Evolutionary conservation across 2,329 filamentous ascomycete genomes (phyloP).

Genomic region (Neonectria neomacrospora): DNA sequence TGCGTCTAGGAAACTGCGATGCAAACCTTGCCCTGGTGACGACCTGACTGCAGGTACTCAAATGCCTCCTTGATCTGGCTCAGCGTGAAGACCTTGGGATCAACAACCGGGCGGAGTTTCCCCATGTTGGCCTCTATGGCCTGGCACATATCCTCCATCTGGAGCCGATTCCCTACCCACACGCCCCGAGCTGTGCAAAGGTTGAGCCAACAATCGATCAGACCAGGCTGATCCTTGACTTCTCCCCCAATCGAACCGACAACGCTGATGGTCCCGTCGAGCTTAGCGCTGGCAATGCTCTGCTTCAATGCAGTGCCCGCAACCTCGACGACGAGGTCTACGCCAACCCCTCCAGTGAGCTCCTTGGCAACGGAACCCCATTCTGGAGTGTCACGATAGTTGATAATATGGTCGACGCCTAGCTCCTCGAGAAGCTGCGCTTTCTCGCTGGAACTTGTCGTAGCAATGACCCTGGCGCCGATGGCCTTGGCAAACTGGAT

Average conservation of each 20-base stretch:
- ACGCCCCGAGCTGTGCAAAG: slow-evolving; percentile 56
- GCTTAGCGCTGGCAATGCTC: slow-evolving; percentile 51
- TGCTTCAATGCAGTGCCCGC: slow-evolving; percentile 55
- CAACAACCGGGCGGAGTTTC: slow-evolving; percentile 56
- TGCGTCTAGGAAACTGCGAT: slow-evolving; percentile 34
- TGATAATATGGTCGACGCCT: slow-evolving; percentile 56
- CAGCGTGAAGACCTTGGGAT: slow-evolving; percentile 54
- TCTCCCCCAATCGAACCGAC: slow-evolving; percentile 43
- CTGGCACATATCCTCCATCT: slow-evolving; percentile 62
- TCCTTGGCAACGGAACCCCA: slow-evolving; percentile 54
- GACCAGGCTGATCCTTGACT: slow-evolving; percentile 1
- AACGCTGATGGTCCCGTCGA: slow-evolving; percentile 54
- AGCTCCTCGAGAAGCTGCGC: slow-evolving; percentile 50
- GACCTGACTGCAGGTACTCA: slow-evolving; percentile 48
- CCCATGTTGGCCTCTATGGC: slow-evolving; percentile 58
- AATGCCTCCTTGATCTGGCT: slow-evolving; percentile 56
- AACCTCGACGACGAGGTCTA: slow-evolving; percentile 58
- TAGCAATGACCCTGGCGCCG: slow-evolving; percentile 56
- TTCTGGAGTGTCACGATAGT: slow-evolving; percentile 53
- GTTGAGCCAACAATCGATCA: slow-evolving; percentile 12
- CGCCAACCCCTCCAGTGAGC: slow-evolving; percentile 51
- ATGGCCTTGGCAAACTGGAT: slow-evolving; percentile 55
- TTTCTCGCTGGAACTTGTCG: slow-evolving; percentile 53
- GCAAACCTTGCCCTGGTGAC: slow-evolving; percentile 52
- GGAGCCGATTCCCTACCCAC: slow-evolving; percentile 55